These are phyloP conservation scores for Ustilago bromivora DNA, from an alignment of 1,284 basidiomycete genomes.

Conservation along the genomic window DNA sequence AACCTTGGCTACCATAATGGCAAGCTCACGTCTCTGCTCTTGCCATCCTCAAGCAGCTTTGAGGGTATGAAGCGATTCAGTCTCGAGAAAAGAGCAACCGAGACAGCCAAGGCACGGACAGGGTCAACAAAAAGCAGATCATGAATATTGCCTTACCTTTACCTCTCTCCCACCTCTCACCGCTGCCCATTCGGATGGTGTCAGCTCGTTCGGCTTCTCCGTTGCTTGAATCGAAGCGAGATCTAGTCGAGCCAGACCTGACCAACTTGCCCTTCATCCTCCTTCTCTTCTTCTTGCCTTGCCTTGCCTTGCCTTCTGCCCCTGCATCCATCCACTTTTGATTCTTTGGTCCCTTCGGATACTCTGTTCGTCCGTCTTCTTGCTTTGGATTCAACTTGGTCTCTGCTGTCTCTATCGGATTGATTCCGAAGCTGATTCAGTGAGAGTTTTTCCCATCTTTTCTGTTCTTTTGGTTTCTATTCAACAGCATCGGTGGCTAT, in stretches of 20 bases:
- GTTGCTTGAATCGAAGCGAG: neutral
- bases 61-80: neutral
- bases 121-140: too few relatives aligned
- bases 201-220: constrained; percentile 4
- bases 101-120: constrained; percentile 1
- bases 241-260: neutral
- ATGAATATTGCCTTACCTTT: neutral
- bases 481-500: neutral
- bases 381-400: neutral
- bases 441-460: neutral
- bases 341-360: neutral
- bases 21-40: too few relatives aligned
- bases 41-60: too few relatives aligned
- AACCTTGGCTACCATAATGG: too few relatives aligned
- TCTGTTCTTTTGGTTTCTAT: neutral
- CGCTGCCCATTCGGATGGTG: constrained; percentile 2
- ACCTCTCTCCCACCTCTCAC: neutral
- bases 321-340: neutral
- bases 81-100: neutral
- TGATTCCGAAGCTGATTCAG: constrained; percentile 1
- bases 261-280: neutral
- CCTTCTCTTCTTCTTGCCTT: neutral
- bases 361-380: too few relatives aligned
- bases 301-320: neutral
- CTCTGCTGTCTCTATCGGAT: neutral